Evolutionary conservation across 2,329 filamentous ascomycete species (phyloP), one percentile per base, ranked within the genome.

Genomic region (Pyricularia grisea): DNA sequence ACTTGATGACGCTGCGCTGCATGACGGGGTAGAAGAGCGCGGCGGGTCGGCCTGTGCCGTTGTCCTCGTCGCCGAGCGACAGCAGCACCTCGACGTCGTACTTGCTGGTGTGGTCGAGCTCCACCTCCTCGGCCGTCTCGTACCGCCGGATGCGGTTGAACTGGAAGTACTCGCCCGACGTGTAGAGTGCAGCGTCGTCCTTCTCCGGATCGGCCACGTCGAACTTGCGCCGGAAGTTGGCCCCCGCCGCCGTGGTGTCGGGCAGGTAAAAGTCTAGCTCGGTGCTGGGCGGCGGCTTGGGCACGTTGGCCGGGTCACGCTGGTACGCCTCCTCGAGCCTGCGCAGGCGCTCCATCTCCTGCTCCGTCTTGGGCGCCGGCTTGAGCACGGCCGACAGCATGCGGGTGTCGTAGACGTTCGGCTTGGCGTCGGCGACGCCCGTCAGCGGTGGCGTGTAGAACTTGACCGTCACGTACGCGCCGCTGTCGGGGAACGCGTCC

Each of bases 11-110:
- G 65, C 83, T 86, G 68, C 87, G 85, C 77, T 90, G 87, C 78
- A 90, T 85, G 71, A 91, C 83, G 4, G 89, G 89, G 73, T 90
- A 91, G 78, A 90, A 91, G 77, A 88, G 90, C 14, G 84, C 86
- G 7, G 83, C 88, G 67, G 79, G 76, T 69, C 79, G 77, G 67
- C 82, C 82, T 71, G 83, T 81, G 55, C 72, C 67, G 33, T 70
- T 69, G 65, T 71, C 76, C 66, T 78, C 74, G 28, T 78, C 70
- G 65, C 73, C 75, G 74, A 85, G 84, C 2, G 86, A 82, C 31
- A 91, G 78, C 69, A 89, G 82, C 42, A 90, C 80, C 77, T 91
- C 88, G 71, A 90, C 84, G 71, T 85, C 81, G 76, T 89, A 90
- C 78, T 90, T 90, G 68, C 82, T 85, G 58, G 82, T 76, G 74